Evolutionary conservation across 768 basidiomycete genomes (phyloP), one percentile per base, ranked within the genome.

Genomic region (Podaxis sp.): DNA sequence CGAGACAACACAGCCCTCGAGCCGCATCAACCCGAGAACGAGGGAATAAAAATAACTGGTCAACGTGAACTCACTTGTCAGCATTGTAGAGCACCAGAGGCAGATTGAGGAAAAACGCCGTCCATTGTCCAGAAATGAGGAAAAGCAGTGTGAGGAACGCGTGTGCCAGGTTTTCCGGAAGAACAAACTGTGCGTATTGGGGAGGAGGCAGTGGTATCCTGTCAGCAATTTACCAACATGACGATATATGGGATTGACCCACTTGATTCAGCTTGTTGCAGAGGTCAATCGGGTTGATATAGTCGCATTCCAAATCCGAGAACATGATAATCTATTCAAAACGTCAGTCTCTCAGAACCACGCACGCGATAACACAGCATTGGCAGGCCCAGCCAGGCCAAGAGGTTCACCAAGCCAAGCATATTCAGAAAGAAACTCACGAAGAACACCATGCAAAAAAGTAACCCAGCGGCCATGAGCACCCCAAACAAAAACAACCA

Each of bases 381-480:
- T 33, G 15, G 26, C 30, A 3, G 7, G 28, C 15, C 30, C 41
- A 33, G 33, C 33, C 10, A 33, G 33, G 3, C 6, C 33, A 33
- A 33, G 33, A 10, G 33, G 33, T 33, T 10, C 33, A 8, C 33
- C 33, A 44, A 46, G 17, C 20, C 44, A 33, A 12, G 33, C 22
- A 10, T 4, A 22, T 7, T 8, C 26, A 28, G 17, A 54, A 28
- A 48, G 17, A 15, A 24, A 89, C 94, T 77, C 71, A 98, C 96
- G 78, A 97, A 99, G 84, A 99, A 99, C 74, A 99, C 97, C 91
- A 95, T 95, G 69, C 95, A 97, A 81, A 99, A 99, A 64, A 99
- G 81, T 64, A 99, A 82, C 37, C 89, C 95, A 20, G 96, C 96
- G 68, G 95, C 91, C 87, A 94, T 88, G 59, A 99, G 88, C 74